Evolutionary conservation across 192 early-diverging fungal genomes (phyloP).

Genomic region (Coemansia sp.): DNA sequence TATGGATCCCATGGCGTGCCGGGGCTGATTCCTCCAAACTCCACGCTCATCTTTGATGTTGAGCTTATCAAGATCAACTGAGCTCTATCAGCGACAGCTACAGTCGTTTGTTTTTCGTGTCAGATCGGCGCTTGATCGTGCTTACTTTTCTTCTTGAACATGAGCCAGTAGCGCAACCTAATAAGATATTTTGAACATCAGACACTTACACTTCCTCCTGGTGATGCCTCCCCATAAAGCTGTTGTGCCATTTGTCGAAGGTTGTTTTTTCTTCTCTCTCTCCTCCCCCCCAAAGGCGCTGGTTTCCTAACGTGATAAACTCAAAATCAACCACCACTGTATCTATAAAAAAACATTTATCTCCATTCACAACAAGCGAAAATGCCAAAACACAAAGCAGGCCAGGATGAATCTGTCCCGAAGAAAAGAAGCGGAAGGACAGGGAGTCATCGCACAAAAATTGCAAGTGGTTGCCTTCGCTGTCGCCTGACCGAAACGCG

Average conservation of each 20-base stretch:
- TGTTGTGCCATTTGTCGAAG: too few relatives aligned
- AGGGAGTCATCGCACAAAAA: neutral
- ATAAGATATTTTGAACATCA: too few relatives aligned
- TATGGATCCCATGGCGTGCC: constrained; percentile 80
- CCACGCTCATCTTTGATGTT: constrained; percentile 85
- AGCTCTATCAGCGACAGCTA: neutral
- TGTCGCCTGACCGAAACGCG: constrained; percentile 25
- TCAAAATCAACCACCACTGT: neutral
- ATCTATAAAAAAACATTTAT: neutral
- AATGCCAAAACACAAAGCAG: neutral
- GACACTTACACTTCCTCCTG: too few relatives aligned
- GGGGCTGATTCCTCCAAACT: constrained; percentile 78
- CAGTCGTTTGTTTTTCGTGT: too few relatives aligned
- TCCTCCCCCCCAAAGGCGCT: too few relatives aligned
- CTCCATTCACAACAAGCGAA: neutral
- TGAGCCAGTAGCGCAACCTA: too few relatives aligned
- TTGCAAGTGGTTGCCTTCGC: constrained; percentile 19
- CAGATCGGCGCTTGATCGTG: too few relatives aligned
- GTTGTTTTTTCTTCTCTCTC: too few relatives aligned
- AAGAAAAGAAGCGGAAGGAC: neutral
- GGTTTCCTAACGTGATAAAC: neutral
- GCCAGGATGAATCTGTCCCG: neutral
- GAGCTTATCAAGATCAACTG: constrained; percentile 70
- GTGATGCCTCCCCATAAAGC: neutral
- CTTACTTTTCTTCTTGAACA: too few relatives aligned